Base-by-base conservation (phyloP, 2,329 filamentous ascomycete species). In the Teratosphaeria zuluensis region DNA sequence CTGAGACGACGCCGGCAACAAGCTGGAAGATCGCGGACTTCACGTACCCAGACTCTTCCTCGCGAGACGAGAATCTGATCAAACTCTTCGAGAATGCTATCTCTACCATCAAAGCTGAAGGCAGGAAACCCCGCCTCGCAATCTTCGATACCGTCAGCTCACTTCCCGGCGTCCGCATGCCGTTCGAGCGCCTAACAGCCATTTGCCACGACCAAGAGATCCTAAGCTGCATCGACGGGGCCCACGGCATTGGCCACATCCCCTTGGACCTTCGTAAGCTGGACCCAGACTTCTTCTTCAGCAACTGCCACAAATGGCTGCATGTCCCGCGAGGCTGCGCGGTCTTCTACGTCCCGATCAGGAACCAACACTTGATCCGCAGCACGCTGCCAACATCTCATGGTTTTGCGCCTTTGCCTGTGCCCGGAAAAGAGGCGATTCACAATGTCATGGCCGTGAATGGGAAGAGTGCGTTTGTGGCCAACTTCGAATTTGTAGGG, bases 231-330 rank as follows among this genome's bases (percentile, higher is more conserved):
- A 78, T 96, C 42, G 92, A 97, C 70, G 92, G 84, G 16, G 92
- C 92, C 0, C 92, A 97, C 73, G 87, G 87, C 1, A 76, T 95
- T 28, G 92, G 92, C 1, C 87, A 94, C 73, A 80, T 96, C 7
- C 78, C 81, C 0, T 72, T 96, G 7, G 83, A 95, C 71, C 74
- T 96, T 14, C 63, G 70, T 0, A 72, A 74, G 3, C 75, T 91
- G 2, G 82, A 91, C 62, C 86, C 90, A 0, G 92, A 96, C 72
- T 96, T 95, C 75, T 89, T 95, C 68, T 81, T 92, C 14, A 87
- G 81, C 58, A 96, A 96, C 72, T 89, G 85, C 66, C 89, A 95
- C 77, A 95, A 95, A 71, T 97, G 92, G 92, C 83, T 96, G 7
- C 86, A 84, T 68, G 83, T 84, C 0, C 92, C 92, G 0, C 84